A percentile compares a stretch with the other conserved stretches of the same genome.
Evolutionary conservation across 257 asterid species (phyloP).

Genomic region (Ophiorrhiza pumila): DNA sequence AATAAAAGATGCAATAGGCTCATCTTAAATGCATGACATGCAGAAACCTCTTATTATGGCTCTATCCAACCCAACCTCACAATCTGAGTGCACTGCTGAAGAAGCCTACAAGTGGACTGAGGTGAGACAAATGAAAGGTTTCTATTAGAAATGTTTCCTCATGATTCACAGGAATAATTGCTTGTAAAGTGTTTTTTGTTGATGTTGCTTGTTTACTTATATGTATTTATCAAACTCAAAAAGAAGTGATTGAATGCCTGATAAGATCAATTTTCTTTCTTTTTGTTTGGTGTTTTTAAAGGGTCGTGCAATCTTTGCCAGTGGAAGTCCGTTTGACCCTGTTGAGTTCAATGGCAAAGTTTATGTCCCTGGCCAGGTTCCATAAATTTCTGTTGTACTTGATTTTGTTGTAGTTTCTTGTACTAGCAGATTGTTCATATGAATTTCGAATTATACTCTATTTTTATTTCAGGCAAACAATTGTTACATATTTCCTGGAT

Average conservation of each 20-base stretch:
- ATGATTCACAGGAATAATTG: not conserved
- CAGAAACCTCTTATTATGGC: conserved; percentile 98
- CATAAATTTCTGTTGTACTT: not conserved
- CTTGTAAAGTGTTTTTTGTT: not conserved
- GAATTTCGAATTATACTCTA: conserved; percentile 4
- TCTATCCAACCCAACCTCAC: conserved; percentile 93
- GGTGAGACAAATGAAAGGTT: conserved; percentile 34
- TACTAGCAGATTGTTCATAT: not conserved
- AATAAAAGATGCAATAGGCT: conserved; percentile 5
- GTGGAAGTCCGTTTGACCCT: conserved; percentile 92
- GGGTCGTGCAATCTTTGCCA: conserved; percentile 88
- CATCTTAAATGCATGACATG: conserved; percentile 14
- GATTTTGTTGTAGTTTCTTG: conserved; percentile 3
- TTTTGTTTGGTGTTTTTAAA: conserved; percentile 20
- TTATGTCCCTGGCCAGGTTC: conserved; percentile 79
- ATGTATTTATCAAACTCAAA: not conserved
- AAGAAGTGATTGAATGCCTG: not conserved
- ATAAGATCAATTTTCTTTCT: not conserved
- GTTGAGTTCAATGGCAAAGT: conserved; percentile 62
- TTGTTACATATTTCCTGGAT: conserved; percentile 90
- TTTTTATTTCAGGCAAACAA: conserved; percentile 72
- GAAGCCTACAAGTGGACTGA: conserved; percentile 90
- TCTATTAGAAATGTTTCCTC: not conserved
- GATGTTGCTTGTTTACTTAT: not conserved
- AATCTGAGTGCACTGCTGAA: conserved; percentile 98